phyloP scores from a whole-genome alignment of 2,329 filamentous ascomycete genomes.

The Colletotrichum musicola region DNA sequence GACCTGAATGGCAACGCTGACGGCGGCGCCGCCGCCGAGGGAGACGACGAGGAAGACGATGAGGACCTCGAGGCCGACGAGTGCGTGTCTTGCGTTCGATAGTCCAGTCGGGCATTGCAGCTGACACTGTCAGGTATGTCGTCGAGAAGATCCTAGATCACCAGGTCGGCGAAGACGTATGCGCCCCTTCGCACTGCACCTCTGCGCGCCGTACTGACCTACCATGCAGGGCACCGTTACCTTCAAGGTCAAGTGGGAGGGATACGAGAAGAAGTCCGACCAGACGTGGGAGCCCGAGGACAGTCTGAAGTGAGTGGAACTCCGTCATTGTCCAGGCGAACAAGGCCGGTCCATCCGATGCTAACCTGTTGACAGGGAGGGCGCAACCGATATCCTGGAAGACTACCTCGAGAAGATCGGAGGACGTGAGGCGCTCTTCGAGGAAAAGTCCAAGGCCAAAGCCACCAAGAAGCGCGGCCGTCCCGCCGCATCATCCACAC shows the following conservation, averaged over 20 bases:
- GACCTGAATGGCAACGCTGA: slow-evolving; percentile 33
- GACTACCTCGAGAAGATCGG: slow-evolving; percentile 75
- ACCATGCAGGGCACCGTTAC: slow-evolving; percentile 60
- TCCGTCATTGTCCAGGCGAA: background rate
- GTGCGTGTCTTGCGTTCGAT: slow-evolving; percentile 28
- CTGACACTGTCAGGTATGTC: slow-evolving; percentile 67
- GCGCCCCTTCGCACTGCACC: slow-evolving; percentile 38
- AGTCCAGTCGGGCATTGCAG: background rate
- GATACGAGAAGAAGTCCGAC: slow-evolving; percentile 77
- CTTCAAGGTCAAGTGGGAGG: slow-evolving; percentile 86
- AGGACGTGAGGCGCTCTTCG: slow-evolving; percentile 69
- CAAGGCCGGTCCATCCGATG: background rate
- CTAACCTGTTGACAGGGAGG: slow-evolving; percentile 57
- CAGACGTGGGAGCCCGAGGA: slow-evolving; percentile 84
- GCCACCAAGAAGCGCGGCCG: slow-evolving; percentile 71
- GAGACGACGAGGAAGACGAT: slow-evolving; percentile 57
- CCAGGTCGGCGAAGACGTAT: slow-evolving; percentile 68
- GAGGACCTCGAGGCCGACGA: slow-evolving; percentile 52
- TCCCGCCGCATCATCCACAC: slow-evolving; percentile 53
- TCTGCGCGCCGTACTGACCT: slow-evolving; percentile 11
- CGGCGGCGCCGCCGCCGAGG: slow-evolving; percentile 46
- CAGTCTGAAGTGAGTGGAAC: slow-evolving; percentile 68
- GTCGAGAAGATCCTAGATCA: slow-evolving; percentile 81
- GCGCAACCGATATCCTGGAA: slow-evolving; percentile 70
- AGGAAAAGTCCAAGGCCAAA: slow-evolving; percentile 62